A percentile compares a stretch with the other conserved stretches of the same genome.
phyloP scores from a whole-genome alignment of 345 rosid genomes.

The Murraya koenigii region DNA sequence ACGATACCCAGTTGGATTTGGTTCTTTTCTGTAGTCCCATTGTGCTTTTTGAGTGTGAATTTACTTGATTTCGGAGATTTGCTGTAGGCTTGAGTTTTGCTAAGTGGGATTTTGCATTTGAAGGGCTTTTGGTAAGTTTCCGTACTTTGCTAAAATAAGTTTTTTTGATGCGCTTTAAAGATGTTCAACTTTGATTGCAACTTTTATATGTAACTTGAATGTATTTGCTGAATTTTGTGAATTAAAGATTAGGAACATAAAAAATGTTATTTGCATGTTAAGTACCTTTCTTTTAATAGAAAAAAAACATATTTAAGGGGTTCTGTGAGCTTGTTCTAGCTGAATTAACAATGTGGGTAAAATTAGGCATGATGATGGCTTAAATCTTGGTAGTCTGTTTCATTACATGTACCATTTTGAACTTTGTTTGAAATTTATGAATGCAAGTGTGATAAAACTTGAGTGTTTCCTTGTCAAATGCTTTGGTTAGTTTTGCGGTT shows the following conservation, averaged over 20 bases:
- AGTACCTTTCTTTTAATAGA: too few relatives aligned
- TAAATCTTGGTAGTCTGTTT: not conserved
- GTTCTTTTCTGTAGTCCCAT: slow-evolving; percentile 10
- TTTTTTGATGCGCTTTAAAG: not conserved
- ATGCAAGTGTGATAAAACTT: not conserved
- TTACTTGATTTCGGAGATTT: slow-evolving; percentile 21
- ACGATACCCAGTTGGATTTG: slow-evolving; percentile 25
- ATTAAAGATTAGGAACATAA: slow-evolving; percentile 7
- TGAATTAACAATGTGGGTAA: slow-evolving; percentile 27
- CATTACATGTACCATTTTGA: not conserved
- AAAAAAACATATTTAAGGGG: not conserved
- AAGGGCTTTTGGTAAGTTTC: slow-evolving; percentile 29
- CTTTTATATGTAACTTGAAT: not conserved
- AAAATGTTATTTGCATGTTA: slow-evolving; percentile 13
- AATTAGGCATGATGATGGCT: slow-evolving; percentile 10
- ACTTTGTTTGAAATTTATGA: not conserved
- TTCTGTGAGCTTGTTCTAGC: not conserved
- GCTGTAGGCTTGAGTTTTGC: slow-evolving; percentile 13
- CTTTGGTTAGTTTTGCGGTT: slow-evolving; percentile 18
- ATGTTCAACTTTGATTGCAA: not conserved
- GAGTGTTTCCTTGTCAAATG: not conserved
- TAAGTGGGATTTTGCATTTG: slow-evolving; percentile 10
- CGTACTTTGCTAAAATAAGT: not conserved
- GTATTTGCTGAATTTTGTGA: not conserved
- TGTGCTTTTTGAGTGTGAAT: slow-evolving; percentile 7